Base-by-base conservation (phyloP, 139 green algal genomes). In the Chlorella sp. region DNA sequence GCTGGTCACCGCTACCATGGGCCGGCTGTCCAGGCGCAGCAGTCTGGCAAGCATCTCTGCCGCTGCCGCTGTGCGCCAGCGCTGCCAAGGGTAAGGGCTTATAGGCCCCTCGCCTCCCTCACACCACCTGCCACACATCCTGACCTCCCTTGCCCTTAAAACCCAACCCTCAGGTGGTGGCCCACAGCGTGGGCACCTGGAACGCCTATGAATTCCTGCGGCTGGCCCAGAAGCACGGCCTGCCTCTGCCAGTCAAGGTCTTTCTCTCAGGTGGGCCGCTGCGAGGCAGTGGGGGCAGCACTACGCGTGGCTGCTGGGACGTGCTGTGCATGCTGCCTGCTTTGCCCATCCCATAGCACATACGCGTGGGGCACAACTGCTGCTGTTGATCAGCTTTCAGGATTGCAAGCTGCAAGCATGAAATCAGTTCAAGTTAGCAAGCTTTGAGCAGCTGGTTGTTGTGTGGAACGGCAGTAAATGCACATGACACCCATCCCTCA, bases 121-220 rank as follows among this genome's bases (percentile, higher is more conserved):
- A 30, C 42, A 37, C 36, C 73, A 16, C 40, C 24, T 69, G 42
- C 81, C n/a, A 71, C 64, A 30, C 2, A 71, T 71, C 22, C 21
- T 71, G 11, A 9, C 21, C 64, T 14, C 11, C 64, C 64, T 18
- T 68, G 60, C 69, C n/a, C n/a, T n/a, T n/a, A n/a, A n/a, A n/a
- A n/a, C n/a, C n/a, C n/a, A n/a, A n/a, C 48, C 71, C 85, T 76
- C 91, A 95, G 93, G 81, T 96, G 1, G 48, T 96, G 4, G 93
- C 88, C 22, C 95, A 97, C 87, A 98, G 94, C 90, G 93, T 98
- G 87, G 97, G 97, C 11, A 95, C 92, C 28, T 99, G 97, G 97
- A 88, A 95, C 5, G 94, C 92, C 1, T 98, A 94, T 39, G 96
- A 98, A 89, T 93, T 98, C 28, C 89, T 98, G 85, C 60, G 83